Evolutionary conservation across 2,329 filamentous ascomycete species (phyloP), one percentile per base, ranked within the genome.

Genomic region (Passalora sequoiae): DNA sequence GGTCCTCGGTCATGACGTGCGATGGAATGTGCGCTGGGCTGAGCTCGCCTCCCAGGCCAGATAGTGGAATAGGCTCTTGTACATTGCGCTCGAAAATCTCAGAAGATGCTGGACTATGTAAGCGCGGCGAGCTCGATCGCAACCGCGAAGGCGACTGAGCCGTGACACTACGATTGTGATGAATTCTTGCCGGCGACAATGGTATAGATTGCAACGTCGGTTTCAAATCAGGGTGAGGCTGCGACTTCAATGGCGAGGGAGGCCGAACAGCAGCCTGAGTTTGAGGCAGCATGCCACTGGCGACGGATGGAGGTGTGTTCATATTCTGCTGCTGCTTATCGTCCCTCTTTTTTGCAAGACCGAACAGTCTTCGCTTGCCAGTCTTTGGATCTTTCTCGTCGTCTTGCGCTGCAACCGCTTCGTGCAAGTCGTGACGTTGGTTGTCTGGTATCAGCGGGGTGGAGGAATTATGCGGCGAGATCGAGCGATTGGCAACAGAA

Each of bases 71-170:
- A 7, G 61, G 58, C 59, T 96, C 89, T 66, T 96, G 91, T 17
- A 97, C 91, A 64, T 89, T 87, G 59, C 91, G 85, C 71, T 97
- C 91, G 62, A 97, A 97, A 58, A 97, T 96, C 57, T 77, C 72
- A 36, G 77, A 78, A 15, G 77, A 78, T 0, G 88, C 86, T 10
- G 89, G 87, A 15, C 88, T 94, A 40, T 83, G 78, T 32, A 89
- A 68, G 37, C 84, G 77, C 4, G 88, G 84, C 6, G 88, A 91
- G 7, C 78, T 76, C 9, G 83, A 82, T 56, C 73, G 73, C 32
- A 86, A 67, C 39, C 77, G 78, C 17, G 57, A 58, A 4, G 58
- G 60, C 17, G 61, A 62, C 10, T 55, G 51, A 6, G 57, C 49
- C 8, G 55, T 40, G 17, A 40, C 44, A 22, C 44, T 44, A 27